Evolutionary conservation across 306 rosid species (phyloP).

Genomic region (Ceratonia siliqua): DNA sequence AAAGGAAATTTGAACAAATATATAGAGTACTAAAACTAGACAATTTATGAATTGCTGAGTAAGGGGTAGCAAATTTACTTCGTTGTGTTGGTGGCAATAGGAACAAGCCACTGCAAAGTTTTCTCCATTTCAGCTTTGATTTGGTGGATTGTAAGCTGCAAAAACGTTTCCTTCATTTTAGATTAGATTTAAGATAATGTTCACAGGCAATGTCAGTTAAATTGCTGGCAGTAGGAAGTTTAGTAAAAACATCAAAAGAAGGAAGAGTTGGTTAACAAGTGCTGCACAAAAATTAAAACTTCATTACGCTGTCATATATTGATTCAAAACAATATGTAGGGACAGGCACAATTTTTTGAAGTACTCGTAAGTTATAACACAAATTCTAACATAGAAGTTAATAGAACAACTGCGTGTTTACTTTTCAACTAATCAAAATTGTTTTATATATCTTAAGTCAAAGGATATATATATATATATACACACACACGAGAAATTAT

Average conservation of each 20-base stretch:
- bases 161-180: conserved; percentile 34
- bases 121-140: conserved; percentile 98
- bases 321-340: neutral
- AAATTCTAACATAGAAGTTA: neutral
- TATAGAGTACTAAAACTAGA: conserved; percentile 22
- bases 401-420: neutral
- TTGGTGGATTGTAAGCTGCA: conserved; percentile 86
- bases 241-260: neutral
- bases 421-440: neutral
- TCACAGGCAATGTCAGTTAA: conserved; percentile 20
- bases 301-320: neutral
- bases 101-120: conserved; percentile 92
- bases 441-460: too few relatives aligned
- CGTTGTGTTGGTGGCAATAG: conserved; percentile 87
- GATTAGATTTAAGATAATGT: conserved; percentile 21
- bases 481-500: neutral
- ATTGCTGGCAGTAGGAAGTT: conserved; percentile 27
- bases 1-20: conserved; percentile 21
- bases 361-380: neutral
- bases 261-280: conserved; percentile 7
- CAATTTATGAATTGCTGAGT: neutral
- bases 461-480: too few relatives aligned
- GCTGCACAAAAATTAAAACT: conserved; percentile 10
- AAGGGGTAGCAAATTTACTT: conserved; percentile 58
- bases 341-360: neutral